These are phyloP conservation scores for Aspergillus viridinutans DNA, from an alignment of 2,329 filamentous ascomycete species.

Conservation along the genomic window DNA sequence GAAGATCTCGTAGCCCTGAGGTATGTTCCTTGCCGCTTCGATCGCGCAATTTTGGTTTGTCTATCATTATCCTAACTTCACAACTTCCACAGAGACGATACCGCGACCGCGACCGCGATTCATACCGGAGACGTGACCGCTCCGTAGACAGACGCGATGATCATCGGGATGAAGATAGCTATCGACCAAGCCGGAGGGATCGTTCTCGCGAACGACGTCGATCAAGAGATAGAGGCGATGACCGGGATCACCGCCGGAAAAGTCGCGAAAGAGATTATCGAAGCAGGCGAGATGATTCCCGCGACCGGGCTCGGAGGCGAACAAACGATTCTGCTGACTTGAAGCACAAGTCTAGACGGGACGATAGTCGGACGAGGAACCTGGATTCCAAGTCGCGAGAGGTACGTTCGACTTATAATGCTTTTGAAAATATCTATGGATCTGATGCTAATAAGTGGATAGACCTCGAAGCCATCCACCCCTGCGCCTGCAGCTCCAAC, in stretches of 20 bases:
- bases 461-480: slow-evolving; percentile 53
- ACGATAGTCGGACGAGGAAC: slow-evolving; percentile 56
- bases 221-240: slow-evolving; percentile 52
- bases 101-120: slow-evolving; percentile 50
- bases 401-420: slow-evolving; percentile 43
- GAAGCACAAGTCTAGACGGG: slow-evolving; percentile 61
- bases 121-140: slow-evolving; percentile 64
- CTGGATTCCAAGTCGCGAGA: slow-evolving; percentile 52
- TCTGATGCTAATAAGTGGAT: not conserved
- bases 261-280: slow-evolving; percentile 68
- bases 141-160: slow-evolving; percentile 53
- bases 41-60: not conserved
- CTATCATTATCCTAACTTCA: slow-evolving; percentile 9
- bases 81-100: slow-evolving; percentile 46
- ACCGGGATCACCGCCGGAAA: slow-evolving; percentile 56
- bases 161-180: slow-evolving; percentile 57
- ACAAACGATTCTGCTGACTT: slow-evolving; percentile 70
- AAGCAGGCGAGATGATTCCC: slow-evolving; percentile 68
- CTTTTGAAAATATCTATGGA: not conserved
- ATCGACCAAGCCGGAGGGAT: slow-evolving; percentile 60
- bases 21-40: slow-evolving; percentile 28
- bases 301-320: slow-evolving; percentile 60
- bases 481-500: slow-evolving; percentile 49
- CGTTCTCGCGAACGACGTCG: slow-evolving; percentile 62
- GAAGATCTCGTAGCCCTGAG: slow-evolving; percentile 47